A percentile compares a stretch with the other conserved stretches of the same genome.
Conservation (phyloP, 2,329 filamentous ascomycete species). For the Penicillium sp. region DNA sequence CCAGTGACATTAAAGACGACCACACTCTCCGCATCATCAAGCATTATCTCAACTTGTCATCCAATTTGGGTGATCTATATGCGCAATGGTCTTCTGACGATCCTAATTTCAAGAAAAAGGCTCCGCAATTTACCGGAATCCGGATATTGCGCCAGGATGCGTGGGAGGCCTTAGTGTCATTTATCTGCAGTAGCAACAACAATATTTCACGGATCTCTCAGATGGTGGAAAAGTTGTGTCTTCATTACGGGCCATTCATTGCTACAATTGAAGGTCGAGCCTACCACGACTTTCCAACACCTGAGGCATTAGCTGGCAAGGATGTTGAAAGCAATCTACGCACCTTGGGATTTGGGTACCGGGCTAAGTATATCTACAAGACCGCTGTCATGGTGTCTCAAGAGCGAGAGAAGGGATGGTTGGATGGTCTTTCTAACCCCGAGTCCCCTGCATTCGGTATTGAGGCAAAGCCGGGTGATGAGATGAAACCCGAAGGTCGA, state of each 20-base stretch:
- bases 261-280: slow-evolving; percentile 67
- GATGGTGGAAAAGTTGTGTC: slow-evolving; percentile 93
- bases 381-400: slow-evolving; percentile 74
- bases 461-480: slow-evolving; percentile 44
- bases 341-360: slow-evolving; percentile 87
- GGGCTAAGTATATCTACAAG: slow-evolving; percentile 86
- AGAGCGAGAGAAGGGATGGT: slow-evolving; percentile 70
- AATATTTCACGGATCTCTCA: slow-evolving; percentile 93
- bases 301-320: slow-evolving; percentile 68
- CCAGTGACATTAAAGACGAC: slow-evolving; percentile 46
- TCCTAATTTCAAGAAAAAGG: slow-evolving; percentile 83
- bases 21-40: slow-evolving; percentile 72
- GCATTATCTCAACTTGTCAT: slow-evolving; percentile 82
- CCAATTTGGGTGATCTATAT: slow-evolving; percentile 77
- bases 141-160: slow-evolving; percentile 91
- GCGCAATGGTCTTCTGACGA: slow-evolving; percentile 83
- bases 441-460: slow-evolving; percentile 63
- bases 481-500: slow-evolving; percentile 52
- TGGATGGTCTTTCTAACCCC: slow-evolving; percentile 75
- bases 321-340: slow-evolving; percentile 80
- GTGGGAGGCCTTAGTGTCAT: slow-evolving; percentile 90
- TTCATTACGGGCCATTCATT: slow-evolving; percentile 77
- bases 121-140: slow-evolving; percentile 83
- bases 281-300: slow-evolving; percentile 85
- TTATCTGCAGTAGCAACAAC: slow-evolving; percentile 99